phyloP scores from a whole-genome alignment of 257 asterid genomes.

The Eustoma russellianum region DNA sequence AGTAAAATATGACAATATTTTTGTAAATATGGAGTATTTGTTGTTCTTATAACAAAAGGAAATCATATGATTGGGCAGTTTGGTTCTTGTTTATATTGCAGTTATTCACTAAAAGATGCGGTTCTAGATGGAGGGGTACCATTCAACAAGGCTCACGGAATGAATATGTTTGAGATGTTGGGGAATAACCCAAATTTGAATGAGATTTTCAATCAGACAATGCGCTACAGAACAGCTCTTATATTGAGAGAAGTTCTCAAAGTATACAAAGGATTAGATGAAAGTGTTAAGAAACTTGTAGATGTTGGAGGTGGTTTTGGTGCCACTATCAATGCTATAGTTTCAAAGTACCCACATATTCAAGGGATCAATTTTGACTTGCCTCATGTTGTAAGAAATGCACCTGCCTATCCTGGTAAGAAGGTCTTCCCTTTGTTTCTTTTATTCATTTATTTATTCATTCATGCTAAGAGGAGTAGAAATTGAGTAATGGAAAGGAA shows the following conservation, averaged over 20 bases:
- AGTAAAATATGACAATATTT: too few relatives aligned
- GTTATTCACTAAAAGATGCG: conserved; percentile 10
- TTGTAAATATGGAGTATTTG: too few relatives aligned
- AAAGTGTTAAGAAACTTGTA: conserved; percentile 20
- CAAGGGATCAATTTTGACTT: conserved; percentile 40
- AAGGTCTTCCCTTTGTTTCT: too few relatives aligned
- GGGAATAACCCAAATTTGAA: conserved; percentile 9
- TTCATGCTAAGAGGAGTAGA: too few relatives aligned
- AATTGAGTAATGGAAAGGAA: too few relatives aligned
- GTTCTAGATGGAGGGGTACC: conserved; percentile 15
- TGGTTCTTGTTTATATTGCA: not conserved
- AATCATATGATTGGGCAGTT: too few relatives aligned
- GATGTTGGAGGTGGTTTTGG: conserved; percentile 57
- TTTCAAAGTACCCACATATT: conserved; percentile 23
- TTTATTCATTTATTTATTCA: too few relatives aligned
- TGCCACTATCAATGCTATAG: conserved; percentile 20
- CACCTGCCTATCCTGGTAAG: conserved; percentile 20
- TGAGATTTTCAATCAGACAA: conserved; percentile 18
- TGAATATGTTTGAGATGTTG: conserved; percentile 6
- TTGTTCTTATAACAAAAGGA: too few relatives aligned
- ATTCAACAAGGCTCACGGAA: conserved; percentile 6
- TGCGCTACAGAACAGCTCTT: not conserved
- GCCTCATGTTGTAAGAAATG: conserved; percentile 26
- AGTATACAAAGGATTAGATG: conserved; percentile 29
- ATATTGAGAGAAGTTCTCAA: conserved; percentile 14